These are phyloP conservation scores for Ganoderma sp. DNA, from an alignment of 1,284 basidiomycete genomes.

Conservation along the genomic window DNA sequence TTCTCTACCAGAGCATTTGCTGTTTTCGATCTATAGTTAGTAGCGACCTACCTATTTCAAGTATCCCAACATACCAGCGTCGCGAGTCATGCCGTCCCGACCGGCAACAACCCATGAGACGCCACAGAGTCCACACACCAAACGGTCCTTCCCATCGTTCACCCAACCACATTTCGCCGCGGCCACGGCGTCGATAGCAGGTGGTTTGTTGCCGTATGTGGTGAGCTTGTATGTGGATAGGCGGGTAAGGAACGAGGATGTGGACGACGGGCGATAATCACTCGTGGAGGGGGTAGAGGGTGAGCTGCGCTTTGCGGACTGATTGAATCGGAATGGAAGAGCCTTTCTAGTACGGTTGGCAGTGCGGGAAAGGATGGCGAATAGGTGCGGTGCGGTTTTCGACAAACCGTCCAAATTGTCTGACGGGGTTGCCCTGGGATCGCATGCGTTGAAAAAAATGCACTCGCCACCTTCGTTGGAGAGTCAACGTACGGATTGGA, in stretches of 20 bases:
- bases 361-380: slow-evolving; percentile 69
- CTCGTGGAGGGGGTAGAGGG: slow-evolving; percentile 46
- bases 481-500: slow-evolving; percentile 48
- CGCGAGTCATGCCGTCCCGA: slow-evolving; percentile 68
- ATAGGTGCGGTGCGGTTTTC: slow-evolving; percentile 68
- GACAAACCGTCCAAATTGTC: slow-evolving; percentile 44
- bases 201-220: slow-evolving; percentile 79
- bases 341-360: slow-evolving; percentile 60
- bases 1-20: slow-evolving; percentile 74
- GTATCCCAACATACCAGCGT: slow-evolving; percentile 64
- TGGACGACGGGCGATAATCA: slow-evolving; percentile 80
- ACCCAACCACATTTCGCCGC: slow-evolving; percentile 81
- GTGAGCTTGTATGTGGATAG: slow-evolving; percentile 77
- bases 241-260: slow-evolving; percentile 69
- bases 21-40: slow-evolving; percentile 40
- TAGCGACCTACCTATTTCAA: slow-evolving; percentile 37
- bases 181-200: slow-evolving; percentile 73
- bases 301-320: slow-evolving; percentile 36
- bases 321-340: slow-evolving; percentile 47
- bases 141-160: slow-evolving; percentile 76
- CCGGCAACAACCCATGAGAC: slow-evolving; percentile 74
- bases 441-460: slow-evolving; percentile 5
- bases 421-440: slow-evolving; percentile 31
- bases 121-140: slow-evolving; percentile 72
- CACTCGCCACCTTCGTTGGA: slow-evolving; percentile 6